Evolutionary conservation across 345 rosid species (phyloP).

Genomic region (Eucalyptus viminalis): DNA sequence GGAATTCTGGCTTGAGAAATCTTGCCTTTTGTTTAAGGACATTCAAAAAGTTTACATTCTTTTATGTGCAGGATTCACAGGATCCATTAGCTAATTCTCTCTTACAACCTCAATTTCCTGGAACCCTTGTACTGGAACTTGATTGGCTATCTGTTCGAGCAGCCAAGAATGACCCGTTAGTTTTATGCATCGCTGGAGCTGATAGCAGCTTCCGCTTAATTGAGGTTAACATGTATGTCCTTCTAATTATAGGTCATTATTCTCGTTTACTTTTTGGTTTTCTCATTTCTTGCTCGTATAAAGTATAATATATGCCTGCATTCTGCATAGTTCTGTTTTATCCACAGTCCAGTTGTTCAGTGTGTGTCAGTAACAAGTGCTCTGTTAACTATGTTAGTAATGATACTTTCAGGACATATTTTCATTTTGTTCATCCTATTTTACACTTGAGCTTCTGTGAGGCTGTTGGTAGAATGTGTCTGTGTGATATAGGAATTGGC

Average conservation of each 20-base stretch:
- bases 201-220: constrained; percentile 92
- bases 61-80: constrained; percentile 61
- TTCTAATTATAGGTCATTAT: neutral
- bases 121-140: constrained; percentile 92
- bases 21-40: neutral
- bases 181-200: constrained; percentile 92
- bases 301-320: neutral
- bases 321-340: neutral
- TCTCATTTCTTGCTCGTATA: neutral
- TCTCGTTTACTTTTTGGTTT: neutral
- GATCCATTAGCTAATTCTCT: constrained; percentile 97
- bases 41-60: neutral
- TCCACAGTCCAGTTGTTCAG: neutral
- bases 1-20: neutral
- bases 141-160: constrained; percentile 89
- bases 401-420: neutral
- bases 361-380: neutral
- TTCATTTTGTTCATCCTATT: neutral
- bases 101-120: constrained; percentile 91
- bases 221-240: constrained; percentile 71
- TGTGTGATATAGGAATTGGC: neutral
- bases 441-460: neutral
- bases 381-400: neutral
- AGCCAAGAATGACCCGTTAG: constrained; percentile 73
- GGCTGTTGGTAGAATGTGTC: neutral